Conservation (phyloP, 306 rosid genomes). For the Hippophae rhamnoides region DNA sequence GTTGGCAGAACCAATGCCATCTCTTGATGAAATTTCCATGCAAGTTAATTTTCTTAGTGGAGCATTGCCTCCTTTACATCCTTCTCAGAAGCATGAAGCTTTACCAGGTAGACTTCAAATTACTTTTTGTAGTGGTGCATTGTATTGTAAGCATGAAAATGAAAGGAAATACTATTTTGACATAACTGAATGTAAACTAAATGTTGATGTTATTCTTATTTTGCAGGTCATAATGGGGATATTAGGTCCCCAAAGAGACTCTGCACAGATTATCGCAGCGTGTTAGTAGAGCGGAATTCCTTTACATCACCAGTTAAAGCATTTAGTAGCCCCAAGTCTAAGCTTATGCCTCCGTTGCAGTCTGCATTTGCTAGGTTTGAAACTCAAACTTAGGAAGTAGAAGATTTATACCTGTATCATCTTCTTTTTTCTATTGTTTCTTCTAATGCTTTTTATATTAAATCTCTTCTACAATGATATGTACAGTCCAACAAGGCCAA, state of each 20-base stretch:
- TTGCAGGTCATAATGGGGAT: constrained; percentile 86
- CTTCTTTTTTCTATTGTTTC: constrained; percentile 5
- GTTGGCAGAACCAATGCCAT: constrained; percentile 96
- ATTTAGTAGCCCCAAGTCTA: constrained; percentile 62
- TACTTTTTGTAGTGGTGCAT: background rate
- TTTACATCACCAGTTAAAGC: constrained; percentile 88
- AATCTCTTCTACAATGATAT: constrained; percentile 12
- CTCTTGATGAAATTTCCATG: constrained; percentile 81
- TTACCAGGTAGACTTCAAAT: constrained; percentile 42
- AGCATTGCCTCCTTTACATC: constrained; percentile 60
- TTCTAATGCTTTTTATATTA: constrained; percentile 5
- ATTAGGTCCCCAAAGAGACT: constrained; percentile 73
- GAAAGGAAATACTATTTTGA: background rate
- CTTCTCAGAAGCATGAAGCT: constrained; percentile 60
- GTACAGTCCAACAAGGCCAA: constrained; percentile 93
- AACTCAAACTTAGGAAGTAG: constrained; percentile 8
- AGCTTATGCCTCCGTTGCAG: constrained; percentile 77
- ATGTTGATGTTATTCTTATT: constrained; percentile 2
- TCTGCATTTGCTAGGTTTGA: constrained; percentile 93
- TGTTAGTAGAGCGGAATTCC: constrained; percentile 62
- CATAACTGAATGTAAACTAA: constrained; percentile 8
- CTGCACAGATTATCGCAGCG: constrained; percentile 57
- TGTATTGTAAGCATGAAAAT: background rate
- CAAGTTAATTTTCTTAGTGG: constrained; percentile 72
- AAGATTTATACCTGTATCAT: constrained; percentile 7